Evolutionary conservation across 108 stramenopile genomes (phyloP), one percentile per base, ranked within the genome.

Genomic region (Fragilariopsis cylindrus): DNA sequence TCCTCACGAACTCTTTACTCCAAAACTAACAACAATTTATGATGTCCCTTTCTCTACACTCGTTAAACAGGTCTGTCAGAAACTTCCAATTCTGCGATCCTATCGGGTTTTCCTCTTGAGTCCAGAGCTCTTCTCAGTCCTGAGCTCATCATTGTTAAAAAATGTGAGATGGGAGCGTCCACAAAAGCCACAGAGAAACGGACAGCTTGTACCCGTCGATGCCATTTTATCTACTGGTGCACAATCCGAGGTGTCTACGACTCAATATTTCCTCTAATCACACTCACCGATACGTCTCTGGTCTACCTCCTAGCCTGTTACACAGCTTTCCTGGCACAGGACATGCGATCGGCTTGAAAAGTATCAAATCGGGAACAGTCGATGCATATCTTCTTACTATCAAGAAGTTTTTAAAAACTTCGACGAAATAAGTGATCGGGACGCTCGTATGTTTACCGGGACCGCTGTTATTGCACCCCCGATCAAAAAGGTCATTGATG

Each of bases 1-100:
- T 19, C 48, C 48, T 52, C 16, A 53, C 19, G 7, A 12, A 7
- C 13, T 12, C 8, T 21, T 53, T 9, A 53, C 69, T 49, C 48
- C 12, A 12, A n/a, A 11, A 30, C 18, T 12, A 12, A 30, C n/a
- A 11, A 15, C 18, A 53, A 9, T 39, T 6, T 53, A 15, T 53
- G 15, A 53, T n/a, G 15, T 12, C 52, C 15, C 12, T 53, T 12
- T 53, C 15, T 53, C 15, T 53, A 15, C 52, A 53, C 52, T 15
- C 52, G n/a, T 53, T n/a, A 53, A 53, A n/a, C 48, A 69, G 50
- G n/a, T 45, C 11, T 69, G 19, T 69, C 69, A 53, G 15, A 69
- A 50, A 11, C 15, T 9, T 18, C 48, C 48, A 7, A 18, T 18
- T 15, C 12, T 53, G 9, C 8, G 50, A 53, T 12, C 39, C 50